These are phyloP conservation scores for Tetragonia tetragonoides DNA, from an alignment of 148 eudicot species.

Conservation along the genomic window DNA sequence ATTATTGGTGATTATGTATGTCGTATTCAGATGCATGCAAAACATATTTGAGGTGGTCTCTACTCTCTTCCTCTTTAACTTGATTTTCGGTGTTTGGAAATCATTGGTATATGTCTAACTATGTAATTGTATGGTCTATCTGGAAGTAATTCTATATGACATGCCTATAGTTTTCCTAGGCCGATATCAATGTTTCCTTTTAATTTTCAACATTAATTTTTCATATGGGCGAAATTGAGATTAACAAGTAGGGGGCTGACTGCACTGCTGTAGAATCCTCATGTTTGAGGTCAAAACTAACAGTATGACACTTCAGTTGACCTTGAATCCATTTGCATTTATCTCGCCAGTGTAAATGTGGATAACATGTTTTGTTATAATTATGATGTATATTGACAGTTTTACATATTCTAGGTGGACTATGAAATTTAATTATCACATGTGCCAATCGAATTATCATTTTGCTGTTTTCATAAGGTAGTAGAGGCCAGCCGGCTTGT, in stretches of 20 bases:
- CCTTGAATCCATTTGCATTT: neutral
- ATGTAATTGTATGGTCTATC: neutral
- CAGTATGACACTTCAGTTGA: neutral
- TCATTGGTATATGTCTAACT: neutral
- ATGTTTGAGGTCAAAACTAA: too few relatives aligned
- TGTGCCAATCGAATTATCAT: neutral
- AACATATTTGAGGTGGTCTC: slow-evolving; percentile 11
- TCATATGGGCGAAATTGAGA: neutral
- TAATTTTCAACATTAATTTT: neutral
- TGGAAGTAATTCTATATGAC: neutral
- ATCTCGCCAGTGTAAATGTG: neutral
- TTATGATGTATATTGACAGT: neutral
- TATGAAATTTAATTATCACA: neutral
- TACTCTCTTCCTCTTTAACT: neutral
- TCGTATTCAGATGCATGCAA: slow-evolving; percentile 12
- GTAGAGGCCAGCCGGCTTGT: neutral
- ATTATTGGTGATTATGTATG: slow-evolving; percentile 34
- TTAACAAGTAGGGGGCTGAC: neutral
- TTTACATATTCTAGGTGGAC: neutral
- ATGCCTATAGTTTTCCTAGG: too few relatives aligned
- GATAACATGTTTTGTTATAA: neutral
- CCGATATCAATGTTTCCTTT: neutral
- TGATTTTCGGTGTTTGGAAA: neutral
- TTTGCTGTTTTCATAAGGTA: neutral
- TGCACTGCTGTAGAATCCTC: too few relatives aligned